Evolutionary conservation across 1,284 basidiomycete genomes (phyloP).

Genomic region (Apiotrichum gamsii): DNA sequence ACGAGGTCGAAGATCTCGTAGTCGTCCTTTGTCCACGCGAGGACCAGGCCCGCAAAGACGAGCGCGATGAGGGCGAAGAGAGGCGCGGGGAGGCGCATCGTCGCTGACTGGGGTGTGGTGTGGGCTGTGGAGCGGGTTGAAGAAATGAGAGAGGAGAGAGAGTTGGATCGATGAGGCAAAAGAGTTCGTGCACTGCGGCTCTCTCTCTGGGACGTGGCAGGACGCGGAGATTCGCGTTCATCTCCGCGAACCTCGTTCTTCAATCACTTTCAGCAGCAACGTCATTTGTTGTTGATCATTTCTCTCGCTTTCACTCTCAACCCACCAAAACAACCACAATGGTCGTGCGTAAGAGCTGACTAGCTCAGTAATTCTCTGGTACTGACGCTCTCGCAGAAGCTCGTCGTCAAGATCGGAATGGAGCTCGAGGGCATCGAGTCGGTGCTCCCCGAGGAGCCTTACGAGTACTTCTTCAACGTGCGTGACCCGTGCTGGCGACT

Average conservation of each 20-base stretch:
- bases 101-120: neutral
- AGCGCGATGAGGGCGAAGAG: slow-evolving; percentile 12
- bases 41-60: slow-evolving; percentile 3
- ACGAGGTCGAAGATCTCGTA: slow-evolving; percentile 97
- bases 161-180: neutral
- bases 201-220: no score
- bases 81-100: slow-evolving; percentile 5
- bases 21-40: slow-evolving; percentile 60
- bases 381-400: slow-evolving; percentile 38
- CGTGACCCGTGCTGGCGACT: slow-evolving; percentile 7
- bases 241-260: no score
- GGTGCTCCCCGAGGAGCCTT: slow-evolving; percentile 37
- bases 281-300: no score
- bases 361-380: neutral
- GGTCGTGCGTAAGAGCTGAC: no score
- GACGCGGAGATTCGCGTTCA: no score
- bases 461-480: slow-evolving; percentile 47
- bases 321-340: slow-evolving; percentile 3
- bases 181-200: no score
- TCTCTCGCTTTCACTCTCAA: no score
- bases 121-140: neutral
- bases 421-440: slow-evolving; percentile 45
- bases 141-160: neutral
- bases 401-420: slow-evolving; percentile 42
- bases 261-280: neutral